Conservation (phyloP, 2,329 filamentous ascomycete species). For the Rugonectria rugulosa region DNA sequence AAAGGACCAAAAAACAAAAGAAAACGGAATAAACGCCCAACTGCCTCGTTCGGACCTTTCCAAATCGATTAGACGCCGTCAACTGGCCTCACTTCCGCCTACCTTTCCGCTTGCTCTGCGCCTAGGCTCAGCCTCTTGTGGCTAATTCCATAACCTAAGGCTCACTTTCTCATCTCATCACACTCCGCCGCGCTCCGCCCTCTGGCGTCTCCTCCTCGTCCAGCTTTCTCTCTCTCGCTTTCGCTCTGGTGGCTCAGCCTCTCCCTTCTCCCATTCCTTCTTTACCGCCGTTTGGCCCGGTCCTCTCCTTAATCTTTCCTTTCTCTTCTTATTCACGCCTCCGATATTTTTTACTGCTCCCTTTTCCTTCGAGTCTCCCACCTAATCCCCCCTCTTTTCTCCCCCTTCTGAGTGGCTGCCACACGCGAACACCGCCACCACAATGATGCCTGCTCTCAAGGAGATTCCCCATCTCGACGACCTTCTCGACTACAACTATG, state of each 20-base stretch:
- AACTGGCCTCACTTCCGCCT: slow-evolving; percentile 1
- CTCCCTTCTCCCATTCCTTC: slow-evolving; percentile 11
- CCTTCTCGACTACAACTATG: slow-evolving; percentile 74
- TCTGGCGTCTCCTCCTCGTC: slow-evolving; percentile 22
- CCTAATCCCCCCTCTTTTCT: slow-evolving; percentile 19
- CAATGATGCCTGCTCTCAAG: slow-evolving; percentile 40
- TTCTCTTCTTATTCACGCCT: neutral
- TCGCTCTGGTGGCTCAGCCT: slow-evolving; percentile 4
- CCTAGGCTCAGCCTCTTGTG: slow-evolving; percentile 21
- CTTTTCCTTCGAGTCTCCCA: neutral
- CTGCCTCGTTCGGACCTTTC: too few species aligned
- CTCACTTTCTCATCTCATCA: slow-evolving; percentile 18
- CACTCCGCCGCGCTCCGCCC: slow-evolving; percentile 22
- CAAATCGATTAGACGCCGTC: slow-evolving; percentile 14
- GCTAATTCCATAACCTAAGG: slow-evolving; percentile 22
- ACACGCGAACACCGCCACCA: slow-evolving; percentile 28
- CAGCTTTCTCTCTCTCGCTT: too few species aligned
- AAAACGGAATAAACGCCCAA: too few species aligned
- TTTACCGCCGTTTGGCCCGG: slow-evolving; percentile 23
- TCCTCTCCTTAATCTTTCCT: slow-evolving; percentile 6
- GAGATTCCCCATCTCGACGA: slow-evolving; percentile 64
- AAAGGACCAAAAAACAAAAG: slow-evolving; percentile 1
- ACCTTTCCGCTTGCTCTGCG: slow-evolving; percentile 6
- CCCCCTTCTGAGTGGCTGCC: slow-evolving; percentile 23
- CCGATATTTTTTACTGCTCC: neutral